Evolutionary conservation across 169 alveolate species (phyloP), one percentile per base, ranked within the genome.

Genomic region (Eimeria necatrix): DNA sequence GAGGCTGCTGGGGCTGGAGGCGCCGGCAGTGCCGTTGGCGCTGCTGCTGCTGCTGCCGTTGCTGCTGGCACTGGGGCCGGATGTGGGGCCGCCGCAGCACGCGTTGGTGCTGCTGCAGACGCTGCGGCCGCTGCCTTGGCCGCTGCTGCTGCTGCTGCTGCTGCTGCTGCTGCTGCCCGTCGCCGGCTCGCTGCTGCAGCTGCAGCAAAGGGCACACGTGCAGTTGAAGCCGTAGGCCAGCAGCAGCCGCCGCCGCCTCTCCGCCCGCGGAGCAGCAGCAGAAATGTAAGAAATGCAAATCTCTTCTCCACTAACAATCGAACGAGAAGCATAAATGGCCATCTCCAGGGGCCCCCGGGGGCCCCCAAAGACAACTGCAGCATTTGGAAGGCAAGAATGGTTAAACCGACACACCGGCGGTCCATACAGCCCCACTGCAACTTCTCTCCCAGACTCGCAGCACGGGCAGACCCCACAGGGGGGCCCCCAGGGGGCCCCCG

Each of bases 371-470:
- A 81, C 90, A 22, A 81, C 26, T 12, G 71, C 73, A 49, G 90
- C 90, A 53, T 81, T 81, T 14, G 90, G 90, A 8, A 52, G 56
- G 52, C 90, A 81, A 53, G 90, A 81, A 16, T 81, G 90, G 71
- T 81, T 81, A 26, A 81, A 81, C 9, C 12, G 48, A 16, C 90
- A 81, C 10, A 81, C 41, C 22, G 90, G 90, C 16, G 51, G 90
- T 51, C 90, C 90, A 53, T 81, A 81, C 10, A 81, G 71, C 14
- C 90, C 90, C 9, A 81, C 74, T 81, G 90, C 90, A 7, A 81
- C 90, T 81, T 81, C 90, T 32, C 56, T 81, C 32, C 90, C 90
- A 53, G 20, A 14, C 18, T 81, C 90, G 24, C 90, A 81, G 90
- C 90, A 81, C 4, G 71, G 90, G 53, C 90, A 81, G 71, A 51